A percentile compares a stretch with the other conserved stretches of the same genome.
These are phyloP conservation scores for Potentilla sterilis DNA, from an alignment of 306 rosid genomes.

Conservation along the genomic window DNA sequence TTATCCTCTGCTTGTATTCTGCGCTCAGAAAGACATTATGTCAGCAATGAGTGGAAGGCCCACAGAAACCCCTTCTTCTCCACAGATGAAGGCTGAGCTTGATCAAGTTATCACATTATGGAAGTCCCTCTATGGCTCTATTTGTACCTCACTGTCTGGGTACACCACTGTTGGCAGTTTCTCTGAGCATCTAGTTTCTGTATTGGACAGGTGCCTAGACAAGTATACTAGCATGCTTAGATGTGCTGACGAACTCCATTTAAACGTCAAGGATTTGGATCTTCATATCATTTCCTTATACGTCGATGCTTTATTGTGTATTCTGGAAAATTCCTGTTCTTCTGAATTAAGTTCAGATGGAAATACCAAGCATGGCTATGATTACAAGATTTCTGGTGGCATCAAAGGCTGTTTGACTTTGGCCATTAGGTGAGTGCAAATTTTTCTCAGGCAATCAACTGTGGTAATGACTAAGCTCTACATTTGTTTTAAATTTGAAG, in stretches of 20 bases:
- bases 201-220: conserved; percentile 46
- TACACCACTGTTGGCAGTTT: conserved; percentile 42
- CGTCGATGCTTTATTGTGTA: conserved; percentile 48
- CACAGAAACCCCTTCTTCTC: conserved; percentile 27
- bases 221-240: conserved; percentile 35
- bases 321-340: conserved; percentile 47
- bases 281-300: conserved; percentile 40
- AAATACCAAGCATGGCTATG: conserved; percentile 27
- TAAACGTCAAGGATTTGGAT: conserved; percentile 36
- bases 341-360: conserved; percentile 32
- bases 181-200: conserved; percentile 46
- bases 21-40: conserved; percentile 32
- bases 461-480: neutral
- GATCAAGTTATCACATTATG: conserved; percentile 56
- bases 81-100: conserved; percentile 35
- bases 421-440: conserved; percentile 51
- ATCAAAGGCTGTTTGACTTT: conserved; percentile 41
- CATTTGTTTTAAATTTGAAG: neutral
- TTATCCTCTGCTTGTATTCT: conserved; percentile 58
- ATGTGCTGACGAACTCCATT: conserved; percentile 31
- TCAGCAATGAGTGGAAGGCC: conserved; percentile 28
- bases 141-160: conserved; percentile 39
- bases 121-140: conserved; percentile 60
- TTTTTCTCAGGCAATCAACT: neutral
- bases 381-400: conserved; percentile 28